Evolutionary conservation across 1,139 yeast genomes (phyloP).

Genomic region (Geotrichum fermentans): DNA sequence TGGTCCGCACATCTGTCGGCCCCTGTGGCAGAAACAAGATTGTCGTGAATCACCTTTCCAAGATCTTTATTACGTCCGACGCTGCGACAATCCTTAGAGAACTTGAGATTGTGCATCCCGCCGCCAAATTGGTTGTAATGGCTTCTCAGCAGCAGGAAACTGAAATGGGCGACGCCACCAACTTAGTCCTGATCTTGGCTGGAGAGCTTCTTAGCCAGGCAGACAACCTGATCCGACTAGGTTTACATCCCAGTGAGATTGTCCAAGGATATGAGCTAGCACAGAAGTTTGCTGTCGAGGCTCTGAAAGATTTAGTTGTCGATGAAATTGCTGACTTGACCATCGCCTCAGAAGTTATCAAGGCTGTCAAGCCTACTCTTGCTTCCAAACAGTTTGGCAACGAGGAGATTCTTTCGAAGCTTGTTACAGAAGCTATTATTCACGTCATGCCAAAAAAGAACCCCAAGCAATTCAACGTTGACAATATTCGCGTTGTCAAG

Average conservation of each 20-base stretch:
- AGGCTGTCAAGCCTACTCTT: slow-evolving; percentile 80
- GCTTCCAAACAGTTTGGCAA: slow-evolving; percentile 91
- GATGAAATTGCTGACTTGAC: slow-evolving; percentile 58
- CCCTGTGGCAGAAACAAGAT: slow-evolving; percentile 97
- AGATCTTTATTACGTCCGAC: slow-evolving; percentile 86
- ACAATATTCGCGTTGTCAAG: slow-evolving; percentile 89
- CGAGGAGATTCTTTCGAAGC: slow-evolving; percentile 68
- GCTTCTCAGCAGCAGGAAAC: slow-evolving; percentile 95
- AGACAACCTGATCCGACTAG: slow-evolving; percentile 76
- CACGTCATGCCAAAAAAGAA: slow-evolving; percentile 63
- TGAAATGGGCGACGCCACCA: slow-evolving; percentile 80
- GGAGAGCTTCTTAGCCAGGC: slow-evolving; percentile 84
- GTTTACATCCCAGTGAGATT: slow-evolving; percentile 84
- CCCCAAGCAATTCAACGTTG: slow-evolving; percentile 72
- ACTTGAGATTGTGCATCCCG: slow-evolving; percentile 93
- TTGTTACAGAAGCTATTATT: slow-evolving; percentile 84
- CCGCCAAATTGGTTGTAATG: slow-evolving; percentile 92
- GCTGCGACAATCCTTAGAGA: slow-evolving; percentile 96
- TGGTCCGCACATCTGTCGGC: slow-evolving; percentile 92
- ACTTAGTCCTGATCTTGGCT: slow-evolving; percentile 71
- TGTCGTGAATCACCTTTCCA: slow-evolving; percentile 77
- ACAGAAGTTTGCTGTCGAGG: slow-evolving; percentile 60
- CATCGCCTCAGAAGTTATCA: slow-evolving; percentile 55
- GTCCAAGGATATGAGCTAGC: slow-evolving; percentile 88
- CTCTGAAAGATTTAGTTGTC: slow-evolving; percentile 58